Evolutionary conservation across 306 rosid species (phyloP).

Genomic region (Sicyos baderoa): DNA sequence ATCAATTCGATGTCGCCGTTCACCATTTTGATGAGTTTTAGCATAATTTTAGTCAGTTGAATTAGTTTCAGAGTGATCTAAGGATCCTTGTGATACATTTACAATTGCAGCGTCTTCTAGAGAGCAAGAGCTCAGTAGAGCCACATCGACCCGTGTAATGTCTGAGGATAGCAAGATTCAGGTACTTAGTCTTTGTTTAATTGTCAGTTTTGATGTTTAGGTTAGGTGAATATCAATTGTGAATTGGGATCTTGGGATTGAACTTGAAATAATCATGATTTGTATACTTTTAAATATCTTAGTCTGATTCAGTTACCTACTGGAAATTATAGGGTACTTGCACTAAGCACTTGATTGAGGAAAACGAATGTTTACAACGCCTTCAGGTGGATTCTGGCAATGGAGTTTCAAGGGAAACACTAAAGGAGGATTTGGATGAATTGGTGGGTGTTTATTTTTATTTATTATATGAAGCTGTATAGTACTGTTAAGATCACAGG

Average conservation of each 20-base stretch:
- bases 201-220: neutral
- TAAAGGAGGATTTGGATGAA: too few relatives aligned
- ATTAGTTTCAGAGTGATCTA: neutral
- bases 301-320: conserved; percentile 13
- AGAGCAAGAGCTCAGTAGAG: conserved; percentile 17
- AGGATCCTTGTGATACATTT: neutral
- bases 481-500: too few relatives aligned
- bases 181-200: neutral
- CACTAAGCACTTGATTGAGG: conserved; percentile 21
- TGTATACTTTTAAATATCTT: neutral
- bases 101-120: conserved; percentile 26
- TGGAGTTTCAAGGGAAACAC: conserved; percentile 1
- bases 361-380: neutral
- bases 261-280: neutral
- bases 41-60: neutral
- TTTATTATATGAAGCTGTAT: too few relatives aligned
- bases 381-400: conserved; percentile 14
- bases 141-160: too few relatives aligned
- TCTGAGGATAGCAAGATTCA: too few relatives aligned
- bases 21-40: neutral
- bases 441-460: too few relatives aligned
- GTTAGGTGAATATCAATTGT: neutral
- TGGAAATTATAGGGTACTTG: conserved; percentile 24
- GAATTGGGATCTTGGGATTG: too few relatives aligned
- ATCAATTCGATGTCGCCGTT: neutral